Percentiles rank a stretch among this genome's conserved stretches.
phyloP scores from a whole-genome alignment of 73 alveolate species.

The Paramecium primaurelia region DNA sequence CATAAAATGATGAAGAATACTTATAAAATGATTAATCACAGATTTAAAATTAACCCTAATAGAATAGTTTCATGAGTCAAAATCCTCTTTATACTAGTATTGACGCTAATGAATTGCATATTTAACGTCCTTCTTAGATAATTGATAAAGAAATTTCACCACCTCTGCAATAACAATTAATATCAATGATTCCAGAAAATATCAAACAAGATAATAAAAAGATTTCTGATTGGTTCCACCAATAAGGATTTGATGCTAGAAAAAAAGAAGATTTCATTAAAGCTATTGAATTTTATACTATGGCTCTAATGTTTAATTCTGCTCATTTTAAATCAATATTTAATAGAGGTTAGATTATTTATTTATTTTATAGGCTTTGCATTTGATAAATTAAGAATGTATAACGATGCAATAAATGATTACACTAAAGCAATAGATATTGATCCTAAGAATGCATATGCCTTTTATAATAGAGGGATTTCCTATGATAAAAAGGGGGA shows the following conservation, averaged over 20 bases:
- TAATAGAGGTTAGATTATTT: constrained; percentile 68
- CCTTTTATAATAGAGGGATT: constrained; percentile 96
- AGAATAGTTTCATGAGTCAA: background rate
- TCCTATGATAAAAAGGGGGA: constrained; percentile 94
- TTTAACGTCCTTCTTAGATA: background rate
- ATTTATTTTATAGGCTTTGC: constrained; percentile 75
- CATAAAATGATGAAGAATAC: constrained; percentile 3
- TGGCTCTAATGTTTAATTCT: constrained; percentile 77
- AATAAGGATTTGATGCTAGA: constrained; percentile 78
- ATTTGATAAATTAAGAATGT: constrained; percentile 92
- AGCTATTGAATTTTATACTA: constrained; percentile 75
- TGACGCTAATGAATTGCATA: background rate
- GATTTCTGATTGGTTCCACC: constrained; percentile 72
- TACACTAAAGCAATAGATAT: constrained; percentile 90
- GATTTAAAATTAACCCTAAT: background rate
- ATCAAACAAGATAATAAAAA: constrained; percentile 41
- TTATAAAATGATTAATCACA: background rate
- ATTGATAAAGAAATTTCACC: background rate
- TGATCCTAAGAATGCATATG: constrained; percentile 93
- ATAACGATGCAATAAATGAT: constrained; percentile 88
- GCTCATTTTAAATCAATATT: constrained; percentile 81
- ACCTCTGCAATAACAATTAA: background rate
- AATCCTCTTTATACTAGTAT: background rate
- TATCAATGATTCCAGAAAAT: background rate
- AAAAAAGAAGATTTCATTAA: constrained; percentile 72